Conservation (phyloP, 2,329 filamentous ascomycete genomes). For the Paecilomyces variotii region DNA sequence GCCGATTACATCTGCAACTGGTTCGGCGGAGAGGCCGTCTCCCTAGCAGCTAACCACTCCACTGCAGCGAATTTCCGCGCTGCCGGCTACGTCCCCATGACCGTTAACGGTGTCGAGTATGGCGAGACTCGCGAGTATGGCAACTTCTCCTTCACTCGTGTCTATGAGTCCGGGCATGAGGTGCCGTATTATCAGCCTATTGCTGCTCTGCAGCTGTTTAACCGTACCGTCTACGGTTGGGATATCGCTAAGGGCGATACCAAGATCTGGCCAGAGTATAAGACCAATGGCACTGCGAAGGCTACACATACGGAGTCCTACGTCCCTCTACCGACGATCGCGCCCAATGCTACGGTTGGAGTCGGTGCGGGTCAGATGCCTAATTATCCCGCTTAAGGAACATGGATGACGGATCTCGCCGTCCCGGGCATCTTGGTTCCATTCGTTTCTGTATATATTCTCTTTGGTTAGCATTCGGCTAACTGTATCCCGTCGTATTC, state of each 20-base stretch:
- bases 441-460: too few species aligned
- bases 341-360: slow-evolving; percentile 5
- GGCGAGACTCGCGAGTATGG: slow-evolving; percentile 70
- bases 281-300: slow-evolving; percentile 30
- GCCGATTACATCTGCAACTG: slow-evolving; percentile 50
- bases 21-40: slow-evolving; percentile 66
- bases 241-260: slow-evolving; percentile 47
- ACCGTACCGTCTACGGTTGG: slow-evolving; percentile 50
- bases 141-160: slow-evolving; percentile 60
- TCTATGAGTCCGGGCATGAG: slow-evolving; percentile 60
- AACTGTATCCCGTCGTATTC: too few species aligned
- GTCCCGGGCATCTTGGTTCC: too few species aligned
- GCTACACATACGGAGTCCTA: slow-evolving; percentile 41
- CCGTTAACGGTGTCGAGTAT: slow-evolving; percentile 57
- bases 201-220: slow-evolving; percentile 53
- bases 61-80: slow-evolving; percentile 51
- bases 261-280: slow-evolving; percentile 26
- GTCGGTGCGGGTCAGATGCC: slow-evolving; percentile 1
- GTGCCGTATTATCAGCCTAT: slow-evolving; percentile 52
- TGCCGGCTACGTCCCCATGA: slow-evolving; percentile 65
- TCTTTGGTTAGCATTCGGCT: too few species aligned
- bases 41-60: slow-evolving; percentile 48
- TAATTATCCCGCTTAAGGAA: background rate
- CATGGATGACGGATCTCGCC: background rate
- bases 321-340: slow-evolving; percentile 23